phyloP scores from a whole-genome alignment of 805 yeast genomes.

The Metschnikowia similis region DNA sequence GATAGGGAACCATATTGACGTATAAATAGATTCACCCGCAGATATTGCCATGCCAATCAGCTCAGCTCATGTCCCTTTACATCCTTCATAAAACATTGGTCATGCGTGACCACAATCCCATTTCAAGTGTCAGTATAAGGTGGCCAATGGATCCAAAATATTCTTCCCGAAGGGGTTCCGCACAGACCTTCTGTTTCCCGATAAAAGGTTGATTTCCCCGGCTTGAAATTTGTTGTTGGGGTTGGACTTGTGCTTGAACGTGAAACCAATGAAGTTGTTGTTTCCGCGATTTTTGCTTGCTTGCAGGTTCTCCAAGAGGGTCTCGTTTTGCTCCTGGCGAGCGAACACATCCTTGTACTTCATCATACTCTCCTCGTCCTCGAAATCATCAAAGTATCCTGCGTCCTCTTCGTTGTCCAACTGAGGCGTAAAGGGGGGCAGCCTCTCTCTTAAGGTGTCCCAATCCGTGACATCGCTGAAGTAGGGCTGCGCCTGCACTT shows the following conservation, averaged over 20 bases:
- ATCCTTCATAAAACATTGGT: no score
- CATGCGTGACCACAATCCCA: no score
- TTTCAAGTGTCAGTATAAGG: constrained; percentile 28
- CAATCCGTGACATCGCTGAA: constrained; percentile 76
- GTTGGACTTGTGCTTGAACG: constrained; percentile 79
- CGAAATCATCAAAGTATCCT: constrained; percentile 97
- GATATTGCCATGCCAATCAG: no score
- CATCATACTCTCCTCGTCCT: constrained; percentile 94
- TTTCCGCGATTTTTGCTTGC: constrained; percentile 43
- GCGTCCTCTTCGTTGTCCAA: constrained; percentile 96
- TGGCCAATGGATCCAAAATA: constrained; percentile 41
- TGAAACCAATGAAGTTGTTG: constrained; percentile 83
- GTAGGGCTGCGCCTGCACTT: constrained; percentile 74
- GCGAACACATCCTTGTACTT: constrained; percentile 96
- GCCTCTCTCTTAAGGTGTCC: constrained; percentile 58
- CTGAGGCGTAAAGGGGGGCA: constrained; percentile 97
- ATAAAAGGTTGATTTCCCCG: constrained; percentile 36
- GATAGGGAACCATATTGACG: no score
- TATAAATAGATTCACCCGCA: no score
- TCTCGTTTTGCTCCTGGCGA: constrained; percentile 81
- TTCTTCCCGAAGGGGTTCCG: constrained; percentile 17
- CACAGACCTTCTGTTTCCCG: constrained; percentile 15
- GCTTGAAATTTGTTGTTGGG: constrained; percentile 46
- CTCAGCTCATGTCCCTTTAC: no score
- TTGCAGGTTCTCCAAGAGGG: constrained; percentile 53